phyloP scores from a whole-genome alignment of 108 stramenopile genomes.

The Nitzschia sp. region DNA sequence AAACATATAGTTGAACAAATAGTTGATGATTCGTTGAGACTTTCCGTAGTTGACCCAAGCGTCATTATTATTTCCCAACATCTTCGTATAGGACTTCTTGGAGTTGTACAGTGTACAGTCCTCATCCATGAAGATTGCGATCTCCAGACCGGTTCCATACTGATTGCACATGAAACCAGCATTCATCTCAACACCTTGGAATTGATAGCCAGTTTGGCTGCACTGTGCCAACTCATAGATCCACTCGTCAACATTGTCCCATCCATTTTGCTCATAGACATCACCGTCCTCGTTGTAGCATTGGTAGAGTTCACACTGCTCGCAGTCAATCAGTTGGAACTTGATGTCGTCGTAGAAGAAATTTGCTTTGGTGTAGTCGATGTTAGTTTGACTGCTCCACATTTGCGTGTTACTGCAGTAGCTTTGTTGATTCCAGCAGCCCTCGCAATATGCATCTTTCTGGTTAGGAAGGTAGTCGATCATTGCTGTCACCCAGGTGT shows the following conservation, averaged over 20 bases:
- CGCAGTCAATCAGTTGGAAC: conserved; percentile 49
- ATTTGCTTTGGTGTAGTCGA: background rate
- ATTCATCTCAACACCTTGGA: conserved; percentile 13
- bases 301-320: conserved; percentile 38
- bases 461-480: conserved; percentile 46
- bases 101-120: conserved; percentile 47
- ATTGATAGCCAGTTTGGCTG: background rate
- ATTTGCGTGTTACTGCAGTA: no score
- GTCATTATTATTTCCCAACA: background rate
- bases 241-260: conserved; percentile 23
- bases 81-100: background rate
- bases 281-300: conserved; percentile 38
- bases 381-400: background rate
- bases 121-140: conserved; percentile 63
- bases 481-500: conserved; percentile 39
- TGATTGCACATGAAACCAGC: conserved; percentile 61
- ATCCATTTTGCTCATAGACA: conserved; percentile 8
- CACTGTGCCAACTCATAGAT: conserved; percentile 8
- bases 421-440: conserved; percentile 42
- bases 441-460: conserved; percentile 47
- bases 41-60: background rate
- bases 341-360: conserved; percentile 19
- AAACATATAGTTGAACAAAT: conserved; percentile 12
- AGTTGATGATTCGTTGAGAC: conserved; percentile 4
- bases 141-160: conserved; percentile 57